Base-by-base conservation (phyloP, 768 basidiomycete genomes). In the Lactarius vividus region DNA sequence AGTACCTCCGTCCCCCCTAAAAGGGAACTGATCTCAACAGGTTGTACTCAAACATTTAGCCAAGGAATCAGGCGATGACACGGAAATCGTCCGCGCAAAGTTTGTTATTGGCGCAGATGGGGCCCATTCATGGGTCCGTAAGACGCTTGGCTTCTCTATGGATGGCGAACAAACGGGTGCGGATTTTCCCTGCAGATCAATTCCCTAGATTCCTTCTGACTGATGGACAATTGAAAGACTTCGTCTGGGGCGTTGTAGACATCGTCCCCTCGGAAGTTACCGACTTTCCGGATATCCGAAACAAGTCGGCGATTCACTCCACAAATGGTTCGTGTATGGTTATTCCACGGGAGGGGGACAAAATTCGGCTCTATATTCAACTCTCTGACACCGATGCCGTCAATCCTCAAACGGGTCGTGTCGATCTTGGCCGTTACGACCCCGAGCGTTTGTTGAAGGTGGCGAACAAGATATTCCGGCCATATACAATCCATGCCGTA, bases 41-140 rank as follows among this genome's bases (percentile, higher is more conserved):
- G 80, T 84, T 0, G 76, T 78, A 0, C 70, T 88, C 39, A 78
- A 81, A 59, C 79, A 80, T 61, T 58, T 82, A 2, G 77, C 78
- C 11, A 68, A 66, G 33, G 62, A 70, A 18, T 78, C 80, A 16
- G 73, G 77, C 54, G 65, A 77, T 46, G 72, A 78, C 35, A 80
- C 77, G 3, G 89, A 91, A 72, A 76, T 83, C 9, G 85, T 92
- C 1, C 77, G 79, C 63, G 88, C 90, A 0, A 91, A 88, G 74
- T 94, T 85, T 71, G 86, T 92, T 2, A 77, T 94, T 35, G 92
- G 92, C 1, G 81, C 86, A 26, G 92, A 94, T 73, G 91, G 89
- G 6, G 91, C 90, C 0, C 91, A 92, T 75, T 92, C 89, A 13
- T 92, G 91, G 89, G 88, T 93, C 28, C 83, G 92, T 29, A 91